These are phyloP conservation scores for Pelargonium cotyledonis DNA, from an alignment of 441 rosid genomes.

Conservation along the genomic window DNA sequence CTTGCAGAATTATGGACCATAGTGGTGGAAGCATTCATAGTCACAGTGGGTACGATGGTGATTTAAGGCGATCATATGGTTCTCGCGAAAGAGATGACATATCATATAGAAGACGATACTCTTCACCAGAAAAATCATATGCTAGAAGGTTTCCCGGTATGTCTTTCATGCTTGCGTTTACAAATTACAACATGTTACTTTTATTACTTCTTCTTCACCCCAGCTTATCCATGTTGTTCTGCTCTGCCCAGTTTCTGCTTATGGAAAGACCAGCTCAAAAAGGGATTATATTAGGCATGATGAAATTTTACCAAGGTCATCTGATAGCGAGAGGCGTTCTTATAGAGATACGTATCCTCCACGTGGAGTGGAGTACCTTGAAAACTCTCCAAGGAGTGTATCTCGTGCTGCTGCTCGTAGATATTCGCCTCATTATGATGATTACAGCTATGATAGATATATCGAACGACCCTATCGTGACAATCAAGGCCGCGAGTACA, in stretches of 20 bases:
- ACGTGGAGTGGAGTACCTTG: background rate
- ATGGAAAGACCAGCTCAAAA: background rate
- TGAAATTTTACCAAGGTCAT: background rate
- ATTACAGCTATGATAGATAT: conserved; percentile 4
- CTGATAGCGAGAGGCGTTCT: background rate
- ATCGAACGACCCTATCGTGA: background rate
- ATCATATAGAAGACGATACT: background rate
- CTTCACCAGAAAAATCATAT: background rate
- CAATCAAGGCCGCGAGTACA: background rate
- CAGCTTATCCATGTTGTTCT: background rate
- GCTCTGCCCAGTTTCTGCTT: background rate
- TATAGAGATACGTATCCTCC: background rate
- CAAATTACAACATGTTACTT: background rate
- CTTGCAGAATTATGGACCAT: background rate
- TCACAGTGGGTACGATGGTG: background rate
- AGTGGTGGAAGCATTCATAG: background rate
- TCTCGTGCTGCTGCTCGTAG: background rate
- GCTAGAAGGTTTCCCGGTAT: background rate
- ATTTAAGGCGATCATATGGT: background rate
- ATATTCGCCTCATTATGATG: background rate
- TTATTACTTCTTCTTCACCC: background rate
- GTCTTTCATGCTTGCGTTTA: background rate
- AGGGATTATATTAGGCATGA: conserved; percentile 3
- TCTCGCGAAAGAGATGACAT: background rate
- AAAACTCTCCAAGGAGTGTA: background rate